Evolutionary conservation across 352 stramenopile species (phyloP).

Genomic region (Thalassiosira sp.): DNA sequence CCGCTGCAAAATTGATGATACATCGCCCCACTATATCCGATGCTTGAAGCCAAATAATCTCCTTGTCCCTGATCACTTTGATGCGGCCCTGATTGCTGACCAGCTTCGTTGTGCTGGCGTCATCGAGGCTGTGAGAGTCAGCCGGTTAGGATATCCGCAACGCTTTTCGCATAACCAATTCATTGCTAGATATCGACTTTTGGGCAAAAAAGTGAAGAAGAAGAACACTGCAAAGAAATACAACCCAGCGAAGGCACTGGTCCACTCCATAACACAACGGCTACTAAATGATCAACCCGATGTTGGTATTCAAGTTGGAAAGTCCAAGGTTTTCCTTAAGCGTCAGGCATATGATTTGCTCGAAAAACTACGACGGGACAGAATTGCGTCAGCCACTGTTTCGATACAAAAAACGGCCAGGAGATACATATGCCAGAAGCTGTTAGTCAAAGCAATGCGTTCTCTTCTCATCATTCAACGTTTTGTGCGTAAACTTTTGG

Average conservation of each 20-base stretch:
- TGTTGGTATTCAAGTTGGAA: no score
- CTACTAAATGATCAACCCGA: slow-evolving; percentile 1
- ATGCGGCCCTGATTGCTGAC: slow-evolving; percentile 88
- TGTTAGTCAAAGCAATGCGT: no score
- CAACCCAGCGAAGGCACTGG: slow-evolving; percentile 25
- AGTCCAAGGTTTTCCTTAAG: no score
- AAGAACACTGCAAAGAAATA: no score
- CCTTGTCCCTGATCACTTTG: slow-evolving; percentile 84
- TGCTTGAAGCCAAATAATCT: slow-evolving; percentile 95
- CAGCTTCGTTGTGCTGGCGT: slow-evolving; percentile 92
- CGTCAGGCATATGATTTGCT: no score
- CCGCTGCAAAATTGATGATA: slow-evolving; percentile 87
- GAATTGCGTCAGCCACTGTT: no score
- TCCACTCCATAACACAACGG: slow-evolving; percentile 21
- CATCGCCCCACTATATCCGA: slow-evolving; percentile 91
- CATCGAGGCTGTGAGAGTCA: slow-evolving; percentile 93
- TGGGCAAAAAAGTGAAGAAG: no score
- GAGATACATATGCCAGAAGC: no score
- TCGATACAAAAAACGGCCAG: no score
- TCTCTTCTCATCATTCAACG: no score
- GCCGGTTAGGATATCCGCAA: slow-evolving; percentile 90
- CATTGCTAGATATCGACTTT: slow-evolving; percentile 62
- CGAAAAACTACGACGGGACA: no score
- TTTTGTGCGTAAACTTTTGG: no score
- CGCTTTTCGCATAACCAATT: slow-evolving; percentile 90